Conservation (phyloP, 495 filamentous ascomycete genomes). For the Choiromyces venosus region DNA sequence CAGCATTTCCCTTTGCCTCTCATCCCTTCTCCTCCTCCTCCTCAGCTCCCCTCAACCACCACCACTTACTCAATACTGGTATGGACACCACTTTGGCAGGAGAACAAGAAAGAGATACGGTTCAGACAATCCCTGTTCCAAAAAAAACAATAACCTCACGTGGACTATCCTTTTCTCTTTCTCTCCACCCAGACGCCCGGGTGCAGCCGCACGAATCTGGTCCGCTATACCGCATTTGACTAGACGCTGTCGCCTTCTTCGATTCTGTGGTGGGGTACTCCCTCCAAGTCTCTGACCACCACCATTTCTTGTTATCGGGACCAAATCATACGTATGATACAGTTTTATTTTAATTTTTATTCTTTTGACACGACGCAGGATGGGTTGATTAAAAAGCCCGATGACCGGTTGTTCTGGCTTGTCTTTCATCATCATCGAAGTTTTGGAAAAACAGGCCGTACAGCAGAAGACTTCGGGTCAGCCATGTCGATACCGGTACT, state of each 20-base stretch:
- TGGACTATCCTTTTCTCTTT: neutral
- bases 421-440: neutral
- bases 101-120: neutral
- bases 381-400: neutral
- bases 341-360: neutral
- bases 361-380: neutral
- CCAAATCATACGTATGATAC: neutral
- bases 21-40: neutral
- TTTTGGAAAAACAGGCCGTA: no score
- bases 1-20: neutral
- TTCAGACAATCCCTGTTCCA: neutral
- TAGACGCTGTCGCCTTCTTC: neutral
- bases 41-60: neutral
- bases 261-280: neutral
- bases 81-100: neutral
- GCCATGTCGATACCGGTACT: no score
- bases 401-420: neutral
- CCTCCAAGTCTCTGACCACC: conserved; percentile 4
- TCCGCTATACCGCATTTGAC: neutral
- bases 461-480: no score
- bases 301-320: neutral
- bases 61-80: no score
- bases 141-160: neutral
- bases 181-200: neutral
- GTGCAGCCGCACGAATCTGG: neutral